Evolutionary conservation across 2,329 filamentous ascomycete species (phyloP).

Genomic region (Monilinia polystroma): DNA sequence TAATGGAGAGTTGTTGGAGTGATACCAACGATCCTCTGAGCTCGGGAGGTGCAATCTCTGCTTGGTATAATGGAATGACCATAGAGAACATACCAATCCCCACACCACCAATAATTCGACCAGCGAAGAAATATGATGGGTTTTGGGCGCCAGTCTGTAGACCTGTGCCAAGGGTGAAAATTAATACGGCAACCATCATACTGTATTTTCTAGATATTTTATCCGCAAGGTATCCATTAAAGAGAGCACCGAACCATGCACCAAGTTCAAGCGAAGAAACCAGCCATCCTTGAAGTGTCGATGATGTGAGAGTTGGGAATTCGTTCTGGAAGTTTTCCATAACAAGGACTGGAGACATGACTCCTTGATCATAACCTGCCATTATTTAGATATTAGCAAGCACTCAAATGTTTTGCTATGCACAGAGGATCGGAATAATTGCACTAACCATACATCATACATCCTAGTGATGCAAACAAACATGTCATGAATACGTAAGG

Average conservation of each 20-base stretch:
- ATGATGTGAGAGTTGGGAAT: conserved; percentile 40
- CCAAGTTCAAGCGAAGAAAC: conserved; percentile 42
- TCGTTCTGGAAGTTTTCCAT: conserved; percentile 43
- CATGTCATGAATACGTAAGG: conserved; percentile 45
- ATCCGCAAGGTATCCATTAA: conserved; percentile 44
- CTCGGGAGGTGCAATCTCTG: conserved; percentile 56
- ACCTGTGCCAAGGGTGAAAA: conserved; percentile 53
- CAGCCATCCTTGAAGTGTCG: conserved; percentile 41
- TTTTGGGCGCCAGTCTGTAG: conserved; percentile 45
- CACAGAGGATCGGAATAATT: neutral
- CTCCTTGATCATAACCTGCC: conserved; percentile 40
- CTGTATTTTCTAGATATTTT: conserved; percentile 52
- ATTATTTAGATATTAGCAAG: neutral
- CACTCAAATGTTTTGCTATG: neutral
- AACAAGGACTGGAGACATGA: conserved; percentile 41
- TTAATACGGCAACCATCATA: conserved; percentile 50
- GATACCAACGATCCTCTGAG: conserved; percentile 60
- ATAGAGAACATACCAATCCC: conserved; percentile 52
- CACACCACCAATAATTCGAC: conserved; percentile 50
- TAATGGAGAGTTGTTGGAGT: conserved; percentile 60
- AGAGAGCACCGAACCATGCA: conserved; percentile 39
- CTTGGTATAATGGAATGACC: conserved; percentile 58
- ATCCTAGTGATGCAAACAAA: conserved; percentile 38
- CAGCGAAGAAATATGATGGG: conserved; percentile 54
- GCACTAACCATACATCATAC: conserved; percentile 37